phyloP scores from a whole-genome alignment of 1,284 basidiomycete genomes.

The Neonothopanus nambi region DNA sequence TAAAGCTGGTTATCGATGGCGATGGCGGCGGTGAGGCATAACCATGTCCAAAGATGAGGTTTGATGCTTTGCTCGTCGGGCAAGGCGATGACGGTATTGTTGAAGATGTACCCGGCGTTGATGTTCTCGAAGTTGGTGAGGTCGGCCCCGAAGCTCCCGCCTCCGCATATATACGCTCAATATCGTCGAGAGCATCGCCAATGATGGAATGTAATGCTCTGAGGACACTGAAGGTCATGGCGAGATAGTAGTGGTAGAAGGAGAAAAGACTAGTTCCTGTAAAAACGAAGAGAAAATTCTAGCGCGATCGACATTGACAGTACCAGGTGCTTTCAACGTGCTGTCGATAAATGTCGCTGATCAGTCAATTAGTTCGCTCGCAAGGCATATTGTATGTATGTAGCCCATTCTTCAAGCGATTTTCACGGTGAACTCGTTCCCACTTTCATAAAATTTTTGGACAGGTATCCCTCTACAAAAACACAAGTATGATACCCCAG shows the following conservation, averaged over 20 bases:
- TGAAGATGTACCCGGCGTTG: conserved; percentile 16
- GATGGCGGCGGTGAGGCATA: conserved; percentile 48
- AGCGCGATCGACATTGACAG: too few species aligned
- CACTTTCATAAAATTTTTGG: too few species aligned
- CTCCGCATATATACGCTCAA: conserved; percentile 56
- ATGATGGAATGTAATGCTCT: conserved; percentile 66
- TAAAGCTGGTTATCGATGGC: conserved; percentile 22
- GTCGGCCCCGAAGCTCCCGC: conserved; percentile 1
- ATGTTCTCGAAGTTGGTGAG: neutral
- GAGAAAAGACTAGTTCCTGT: neutral
- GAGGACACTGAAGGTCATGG: conserved; percentile 62
- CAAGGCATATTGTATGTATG: too few species aligned
- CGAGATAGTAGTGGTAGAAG: conserved; percentile 10
- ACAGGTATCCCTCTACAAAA: too few species aligned
- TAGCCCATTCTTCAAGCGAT: too few species aligned
- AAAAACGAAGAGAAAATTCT: neutral
- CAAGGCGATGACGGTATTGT: conserved; percentile 21
- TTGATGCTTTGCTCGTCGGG: conserved; percentile 13
- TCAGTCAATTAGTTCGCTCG: neutral
- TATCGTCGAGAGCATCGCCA: conserved; percentile 66
- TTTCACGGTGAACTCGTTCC: too few species aligned
- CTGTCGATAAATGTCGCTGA: conserved; percentile 1
- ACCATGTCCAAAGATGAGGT: conserved; percentile 15
- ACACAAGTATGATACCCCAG: too few species aligned
- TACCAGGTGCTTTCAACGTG: too few species aligned